Base-by-base conservation (phyloP, 805 yeast genomes). In the Kodamaea neixiangensis region DNA sequence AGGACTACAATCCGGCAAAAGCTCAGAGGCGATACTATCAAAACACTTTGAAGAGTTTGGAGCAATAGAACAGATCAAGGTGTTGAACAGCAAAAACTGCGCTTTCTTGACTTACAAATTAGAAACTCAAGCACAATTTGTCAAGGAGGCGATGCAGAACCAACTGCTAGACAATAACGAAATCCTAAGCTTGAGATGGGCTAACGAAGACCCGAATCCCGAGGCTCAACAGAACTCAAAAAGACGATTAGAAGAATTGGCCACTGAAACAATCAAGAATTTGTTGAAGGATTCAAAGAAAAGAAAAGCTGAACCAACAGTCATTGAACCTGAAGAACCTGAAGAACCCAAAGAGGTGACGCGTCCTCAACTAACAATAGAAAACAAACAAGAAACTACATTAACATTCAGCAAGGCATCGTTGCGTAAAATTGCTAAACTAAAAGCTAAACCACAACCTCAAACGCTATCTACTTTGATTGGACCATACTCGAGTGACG, bases 131-230 rank as follows among this genome's bases (percentile, higher is more conserved):
- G 97, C 97, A 0, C 97, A 93, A 65, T 94, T 93, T 74, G 97
- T 97, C 0, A 89, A 89, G 60, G 98, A 93, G 66, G 96, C 96
- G 1, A 89, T 93, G 97, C 81, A 86, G 37, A 85, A 85, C 41
- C 98, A 93, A 65, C 78, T 87, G 7, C 64, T 92, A 6, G 64
- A 58, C 19, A 64, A 56, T 5, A 78, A 80, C 51, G 96, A 87
- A 54, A 78, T 85, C 0, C 67, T 92, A 41, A 79, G 76, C 53
- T 80, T 92, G 1, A 77, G 89, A 55, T 92, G 98, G 98, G 96
- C 97, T 0, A 82, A 81, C 53, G 93, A 87, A 40, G 96, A 90
- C 65, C 96, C 96, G 1, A 86, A 86, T 60, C 94, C 94, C 0
- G 68, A 67, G 3, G 85, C 89, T 3, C 79, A 74, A 54, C 71